A percentile compares a stretch with the other conserved stretches of the same genome.
These are phyloP conservation scores for Coemansia sp. DNA, from an alignment of 192 early-diverging fungal species.

Conservation along the genomic window DNA sequence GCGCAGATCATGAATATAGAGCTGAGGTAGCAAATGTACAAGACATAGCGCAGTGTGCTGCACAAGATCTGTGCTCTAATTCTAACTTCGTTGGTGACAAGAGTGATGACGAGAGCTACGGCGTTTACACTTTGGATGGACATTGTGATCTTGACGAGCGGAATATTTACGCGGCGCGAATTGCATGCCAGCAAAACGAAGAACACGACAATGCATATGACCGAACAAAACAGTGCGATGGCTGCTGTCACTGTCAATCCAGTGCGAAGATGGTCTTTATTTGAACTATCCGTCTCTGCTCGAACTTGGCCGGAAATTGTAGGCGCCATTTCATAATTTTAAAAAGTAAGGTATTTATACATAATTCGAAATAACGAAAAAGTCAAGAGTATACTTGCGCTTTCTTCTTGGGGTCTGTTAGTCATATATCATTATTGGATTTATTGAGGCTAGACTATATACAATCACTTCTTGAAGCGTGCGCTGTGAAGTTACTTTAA, in stretches of 20 bases:
- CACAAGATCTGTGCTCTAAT: constrained; percentile 28
- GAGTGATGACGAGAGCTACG: constrained; percentile 34
- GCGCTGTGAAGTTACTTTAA: background rate
- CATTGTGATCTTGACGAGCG: constrained; percentile 47
- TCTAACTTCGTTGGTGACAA: constrained; percentile 25
- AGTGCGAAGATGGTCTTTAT: background rate
- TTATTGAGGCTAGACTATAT: background rate
- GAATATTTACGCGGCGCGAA: constrained; percentile 39
- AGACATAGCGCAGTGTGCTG: constrained; percentile 40
- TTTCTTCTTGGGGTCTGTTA: background rate
- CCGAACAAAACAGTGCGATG: constrained; percentile 32
- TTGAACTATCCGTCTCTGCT: background rate
- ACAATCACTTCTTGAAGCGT: background rate
- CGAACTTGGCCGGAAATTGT: background rate
- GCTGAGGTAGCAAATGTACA: constrained; percentile 45
- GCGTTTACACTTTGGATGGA: constrained; percentile 44
- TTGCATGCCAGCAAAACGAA: constrained; percentile 37
- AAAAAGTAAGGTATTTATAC: background rate
- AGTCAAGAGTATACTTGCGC: background rate
- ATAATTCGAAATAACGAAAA: background rate
- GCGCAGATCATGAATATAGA: constrained; percentile 52
- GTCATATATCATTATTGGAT: background rate
- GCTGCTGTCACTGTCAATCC: constrained; percentile 15
- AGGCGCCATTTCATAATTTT: background rate
- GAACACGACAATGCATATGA: constrained; percentile 27